Evolutionary conservation across 176 grass and related monocot species (phyloP).

Genomic region (Cymbopogon citratus): DNA sequence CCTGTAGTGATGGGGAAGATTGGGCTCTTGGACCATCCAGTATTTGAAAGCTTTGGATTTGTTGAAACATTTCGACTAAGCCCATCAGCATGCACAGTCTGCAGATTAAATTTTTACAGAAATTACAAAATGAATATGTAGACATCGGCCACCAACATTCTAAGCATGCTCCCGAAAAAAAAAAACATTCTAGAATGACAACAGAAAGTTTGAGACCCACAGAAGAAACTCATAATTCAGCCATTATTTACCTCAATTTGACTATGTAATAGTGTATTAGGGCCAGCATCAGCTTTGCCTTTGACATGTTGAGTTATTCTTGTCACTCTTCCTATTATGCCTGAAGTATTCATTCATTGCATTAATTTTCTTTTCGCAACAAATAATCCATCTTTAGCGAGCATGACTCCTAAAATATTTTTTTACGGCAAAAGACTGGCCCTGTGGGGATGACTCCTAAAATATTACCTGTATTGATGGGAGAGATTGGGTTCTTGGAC

Average conservation of each 20-base stretch:
- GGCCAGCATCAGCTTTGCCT: not conserved
- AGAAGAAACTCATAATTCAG: not conserved
- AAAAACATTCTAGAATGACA: not conserved
- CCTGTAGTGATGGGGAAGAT: not conserved
- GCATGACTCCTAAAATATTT: not conserved
- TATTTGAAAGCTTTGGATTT: not conserved
- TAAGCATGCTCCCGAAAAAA: too few species aligned
- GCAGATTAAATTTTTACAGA: not conserved
- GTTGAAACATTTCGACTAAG: not conserved
- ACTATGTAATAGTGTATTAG: not conserved
- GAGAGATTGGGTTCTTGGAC: not conserved
- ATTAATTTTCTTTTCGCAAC: not conserved
- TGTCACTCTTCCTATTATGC: not conserved
- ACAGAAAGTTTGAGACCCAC: not conserved
- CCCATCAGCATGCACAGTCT: not conserved
- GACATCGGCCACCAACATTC: not conserved
- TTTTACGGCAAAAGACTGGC: too few species aligned
- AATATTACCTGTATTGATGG: not conserved
- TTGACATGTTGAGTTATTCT: not conserved
- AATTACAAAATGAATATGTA: not conserved
- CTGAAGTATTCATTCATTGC: not conserved
- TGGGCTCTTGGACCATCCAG: not conserved
- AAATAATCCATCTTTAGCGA: not conserved
- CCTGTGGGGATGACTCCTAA: too few species aligned
- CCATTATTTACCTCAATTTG: not conserved